phyloP scores from a whole-genome alignment of 768 basidiomycete species.

The Pulveroboletus frians region DNA sequence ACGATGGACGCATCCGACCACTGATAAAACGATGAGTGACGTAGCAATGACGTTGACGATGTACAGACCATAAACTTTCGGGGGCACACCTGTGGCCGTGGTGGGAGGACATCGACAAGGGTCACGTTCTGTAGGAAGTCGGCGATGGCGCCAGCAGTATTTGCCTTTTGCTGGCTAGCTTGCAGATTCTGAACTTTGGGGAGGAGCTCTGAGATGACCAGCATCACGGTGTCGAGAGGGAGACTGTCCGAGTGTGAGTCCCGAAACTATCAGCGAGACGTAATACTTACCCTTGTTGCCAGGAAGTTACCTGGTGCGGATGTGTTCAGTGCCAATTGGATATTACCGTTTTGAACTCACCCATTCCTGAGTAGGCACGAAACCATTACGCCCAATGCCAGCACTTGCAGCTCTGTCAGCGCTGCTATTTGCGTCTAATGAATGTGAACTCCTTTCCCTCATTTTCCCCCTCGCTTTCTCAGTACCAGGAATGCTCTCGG shows the following conservation, averaged over 20 bases:
- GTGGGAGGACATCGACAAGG: conserved; percentile 70
- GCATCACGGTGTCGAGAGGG: conserved; percentile 82
- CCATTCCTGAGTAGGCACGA: conserved; percentile 97
- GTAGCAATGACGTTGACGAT: background rate
- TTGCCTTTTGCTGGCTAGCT: conserved; percentile 55
- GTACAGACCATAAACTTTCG: conserved; percentile 69
- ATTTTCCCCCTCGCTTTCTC: conserved; percentile 93
- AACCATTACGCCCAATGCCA: conserved; percentile 83
- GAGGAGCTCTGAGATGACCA: conserved; percentile 82
- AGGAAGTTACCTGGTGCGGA: conserved; percentile 66
- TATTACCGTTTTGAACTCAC: conserved; percentile 36
- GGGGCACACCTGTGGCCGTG: conserved; percentile 56
- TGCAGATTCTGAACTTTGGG: conserved; percentile 83
- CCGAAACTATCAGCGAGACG: conserved; percentile 1
- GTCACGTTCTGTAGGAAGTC: conserved; percentile 70
- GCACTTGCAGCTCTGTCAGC: conserved; percentile 61
- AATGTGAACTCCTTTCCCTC: conserved; percentile 61
- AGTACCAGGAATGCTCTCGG: conserved; percentile 33
- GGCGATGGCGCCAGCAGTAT: conserved; percentile 62
- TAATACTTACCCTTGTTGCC: conserved; percentile 83
- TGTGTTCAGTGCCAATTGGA: conserved; percentile 1
- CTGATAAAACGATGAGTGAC: conserved; percentile 34
- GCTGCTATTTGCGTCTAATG: conserved; percentile 46
- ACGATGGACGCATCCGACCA: conserved; percentile 90
- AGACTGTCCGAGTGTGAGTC: conserved; percentile 44